phyloP scores from a whole-genome alignment of 2,329 filamentous ascomycete species.

The Fusarium sp. region DNA sequence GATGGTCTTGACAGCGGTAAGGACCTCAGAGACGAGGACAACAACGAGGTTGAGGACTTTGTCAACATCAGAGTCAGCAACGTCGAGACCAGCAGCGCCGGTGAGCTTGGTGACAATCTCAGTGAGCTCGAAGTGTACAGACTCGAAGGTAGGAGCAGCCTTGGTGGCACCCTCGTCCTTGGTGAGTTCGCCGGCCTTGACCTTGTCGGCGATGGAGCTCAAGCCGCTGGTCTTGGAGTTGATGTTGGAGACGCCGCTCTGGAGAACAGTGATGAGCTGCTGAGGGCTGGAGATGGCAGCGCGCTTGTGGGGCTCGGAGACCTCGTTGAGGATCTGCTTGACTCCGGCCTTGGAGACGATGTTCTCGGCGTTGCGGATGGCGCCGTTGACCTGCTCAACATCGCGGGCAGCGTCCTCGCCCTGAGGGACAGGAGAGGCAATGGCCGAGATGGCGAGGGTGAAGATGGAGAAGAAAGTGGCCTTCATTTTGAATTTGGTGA shows the following conservation, averaged over 20 bases:
- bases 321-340: constrained; percentile 11
- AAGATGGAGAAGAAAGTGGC: constrained; percentile 44
- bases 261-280: constrained; percentile 20
- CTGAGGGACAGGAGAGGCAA: constrained; percentile 39
- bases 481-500: constrained; percentile 44
- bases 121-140: constrained; percentile 42
- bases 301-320: constrained; percentile 13
- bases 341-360: constrained; percentile 11
- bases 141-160: constrained; percentile 33
- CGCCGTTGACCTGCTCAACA: constrained; percentile 17
- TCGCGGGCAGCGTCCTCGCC: constrained; percentile 2
- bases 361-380: not conserved
- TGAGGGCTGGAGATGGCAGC: constrained; percentile 1
- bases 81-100: constrained; percentile 37
- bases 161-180: constrained; percentile 39
- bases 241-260: constrained; percentile 6
- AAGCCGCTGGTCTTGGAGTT: constrained; percentile 25
- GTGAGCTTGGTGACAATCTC: constrained; percentile 45
- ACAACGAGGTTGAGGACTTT: constrained; percentile 41
- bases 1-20: constrained; percentile 45
- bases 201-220: constrained; percentile 36
- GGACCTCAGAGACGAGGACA: constrained; percentile 37
- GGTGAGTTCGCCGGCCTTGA: constrained; percentile 40
- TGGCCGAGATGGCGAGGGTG: constrained; percentile 40
- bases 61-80: constrained; percentile 44